A percentile compares a stretch with the other conserved stretches of the same genome.
phyloP scores from a whole-genome alignment of 345 rosid species.

The Citrus unshiu region DNA sequence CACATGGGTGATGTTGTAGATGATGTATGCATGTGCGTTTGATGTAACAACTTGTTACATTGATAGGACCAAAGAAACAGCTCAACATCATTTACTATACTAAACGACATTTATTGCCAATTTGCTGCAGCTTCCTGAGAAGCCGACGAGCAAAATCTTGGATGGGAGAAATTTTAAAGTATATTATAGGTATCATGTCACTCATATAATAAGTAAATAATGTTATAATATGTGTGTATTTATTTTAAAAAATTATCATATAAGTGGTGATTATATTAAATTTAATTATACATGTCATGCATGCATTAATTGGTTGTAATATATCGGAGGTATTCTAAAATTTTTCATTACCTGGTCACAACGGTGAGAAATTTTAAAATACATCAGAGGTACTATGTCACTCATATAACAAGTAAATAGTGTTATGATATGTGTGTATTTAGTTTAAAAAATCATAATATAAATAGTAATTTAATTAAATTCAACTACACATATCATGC shows the following conservation, averaged over 20 bases:
- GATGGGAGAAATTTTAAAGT: neutral
- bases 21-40: neutral
- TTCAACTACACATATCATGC: fast-evolving
- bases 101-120: neutral
- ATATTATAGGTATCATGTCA: no score
- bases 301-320: no score
- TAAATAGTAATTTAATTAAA: fast-evolving
- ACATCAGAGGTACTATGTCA: no score
- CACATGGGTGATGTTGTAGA: slow-evolving; percentile 25
- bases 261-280: no score
- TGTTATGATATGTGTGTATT: no score
- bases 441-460: fast-evolving
- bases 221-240: fast-evolving
- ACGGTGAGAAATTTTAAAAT: no score
- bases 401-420: fast-evolving
- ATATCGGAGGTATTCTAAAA: fast-evolving
- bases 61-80: slow-evolving; percentile 12
- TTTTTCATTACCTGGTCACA: fast-evolving
- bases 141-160: neutral
- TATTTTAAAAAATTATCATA: no score
- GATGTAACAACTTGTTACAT: neutral
- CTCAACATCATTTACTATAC: neutral
- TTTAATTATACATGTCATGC: no score
- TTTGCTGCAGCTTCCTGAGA: neutral
- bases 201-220: no score